phyloP scores from a whole-genome alignment of 306 rosid genomes.

The peach (Prunus persica) region Prunus_persica_NCBIv2 NC_034009.1:37379501-37380000 shows the following conservation, averaged over 20 bases:
- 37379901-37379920: conserved; percentile 2
- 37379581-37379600: background rate
- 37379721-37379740: too few species aligned
- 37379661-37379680: too few species aligned
- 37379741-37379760: too few species aligned
- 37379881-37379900: background rate
- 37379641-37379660: too few species aligned
- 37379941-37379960: conserved; percentile 20
- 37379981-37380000: conserved; percentile 23
- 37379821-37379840: background rate
- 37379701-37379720: too few species aligned
- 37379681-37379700: too few species aligned
- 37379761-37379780: too few species aligned
- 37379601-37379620: too few species aligned
- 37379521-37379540: background rate
- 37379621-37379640: too few species aligned
- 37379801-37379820: too few species aligned
- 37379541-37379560: background rate
- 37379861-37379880: background rate
- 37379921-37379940: conserved; percentile 15
- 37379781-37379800: too few species aligned
- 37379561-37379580: background rate
- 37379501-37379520: background rate
- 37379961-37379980: conserved; percentile 14
- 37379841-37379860: background rate